Evolutionary conservation across 208 protist species (phyloP).

Genomic region (Phytomonas sp.): DNA sequence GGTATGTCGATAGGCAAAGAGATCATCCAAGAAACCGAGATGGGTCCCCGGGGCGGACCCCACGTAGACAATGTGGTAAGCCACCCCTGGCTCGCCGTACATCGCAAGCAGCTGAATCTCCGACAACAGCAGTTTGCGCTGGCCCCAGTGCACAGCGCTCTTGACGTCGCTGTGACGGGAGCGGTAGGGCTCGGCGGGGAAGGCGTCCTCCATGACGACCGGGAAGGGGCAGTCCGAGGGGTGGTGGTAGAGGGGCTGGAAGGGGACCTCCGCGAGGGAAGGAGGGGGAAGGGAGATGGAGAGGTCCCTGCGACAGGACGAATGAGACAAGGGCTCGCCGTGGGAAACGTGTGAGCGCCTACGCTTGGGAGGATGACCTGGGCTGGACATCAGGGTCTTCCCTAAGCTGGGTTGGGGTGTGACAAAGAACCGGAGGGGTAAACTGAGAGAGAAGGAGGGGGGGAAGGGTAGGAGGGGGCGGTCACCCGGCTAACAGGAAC

Average conservation of each 20-base stretch:
- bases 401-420: too few species aligned
- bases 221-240: conserved; percentile 69
- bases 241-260: conserved; percentile 64
- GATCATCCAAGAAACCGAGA: conserved; percentile 80
- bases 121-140: conserved; percentile 93
- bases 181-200: conserved; percentile 74
- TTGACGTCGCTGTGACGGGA: conserved; percentile 81
- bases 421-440: too few species aligned
- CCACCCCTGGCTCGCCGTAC: conserved; percentile 53
- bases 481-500: too few species aligned
- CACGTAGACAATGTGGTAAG: conserved; percentile 92
- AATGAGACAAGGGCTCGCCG: background rate
- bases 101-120: conserved; percentile 92
- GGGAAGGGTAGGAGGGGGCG: too few species aligned
- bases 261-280: background rate
- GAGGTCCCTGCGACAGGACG: too few species aligned
- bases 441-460: too few species aligned
- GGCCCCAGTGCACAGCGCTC: conserved; percentile 92
- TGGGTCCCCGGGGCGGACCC: conserved; percentile 94
- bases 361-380: too few species aligned
- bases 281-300: background rate
- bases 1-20: conserved; percentile 77
- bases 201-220: conserved; percentile 46
- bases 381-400: too few species aligned
- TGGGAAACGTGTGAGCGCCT: too few species aligned